Percentiles rank a stretch among this genome's conserved stretches.
Conservation (phyloP, 441 rosid genomes). For the Cnidoscolus chayamansa region DNA sequence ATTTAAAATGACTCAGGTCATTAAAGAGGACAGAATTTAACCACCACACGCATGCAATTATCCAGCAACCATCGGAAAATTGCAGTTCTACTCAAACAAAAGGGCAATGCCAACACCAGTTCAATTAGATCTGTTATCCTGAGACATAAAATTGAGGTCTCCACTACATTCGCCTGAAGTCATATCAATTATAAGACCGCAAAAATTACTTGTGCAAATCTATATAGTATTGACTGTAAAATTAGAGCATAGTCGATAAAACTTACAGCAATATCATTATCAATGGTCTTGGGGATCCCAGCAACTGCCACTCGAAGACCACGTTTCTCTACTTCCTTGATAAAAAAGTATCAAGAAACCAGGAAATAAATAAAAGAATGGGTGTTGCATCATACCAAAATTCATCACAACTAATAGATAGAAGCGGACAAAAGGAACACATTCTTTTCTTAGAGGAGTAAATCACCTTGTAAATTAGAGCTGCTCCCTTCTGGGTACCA, state of each 20-base stretch:
- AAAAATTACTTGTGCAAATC: neutral
- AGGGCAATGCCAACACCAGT: neutral
- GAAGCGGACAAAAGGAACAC: conserved; percentile 1
- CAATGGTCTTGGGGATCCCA: conserved; percentile 57
- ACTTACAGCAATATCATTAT: conserved; percentile 50
- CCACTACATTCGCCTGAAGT: neutral
- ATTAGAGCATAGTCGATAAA: conserved; percentile 16
- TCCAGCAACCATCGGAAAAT: neutral
- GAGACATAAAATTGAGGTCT: neutral
- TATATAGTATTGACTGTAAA: neutral
- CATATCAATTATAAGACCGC: neutral
- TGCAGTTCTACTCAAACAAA: neutral
- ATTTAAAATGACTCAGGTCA: neutral
- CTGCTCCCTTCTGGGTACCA: conserved; percentile 57
- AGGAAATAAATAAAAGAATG: conserved; percentile 11
- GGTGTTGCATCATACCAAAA: neutral
- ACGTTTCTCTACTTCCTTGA: conserved; percentile 50
- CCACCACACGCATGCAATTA: neutral
- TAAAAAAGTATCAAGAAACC: conserved; percentile 23
- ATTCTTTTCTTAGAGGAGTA: neutral
- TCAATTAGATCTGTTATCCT: neutral
- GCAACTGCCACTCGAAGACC: conserved; percentile 54
- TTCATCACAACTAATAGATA: neutral
- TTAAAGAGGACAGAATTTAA: neutral
- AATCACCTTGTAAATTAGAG: conserved; percentile 43